Base-by-base conservation (phyloP, 2,329 filamentous ascomycete genomes). In the Epichloe scottii region DNA sequence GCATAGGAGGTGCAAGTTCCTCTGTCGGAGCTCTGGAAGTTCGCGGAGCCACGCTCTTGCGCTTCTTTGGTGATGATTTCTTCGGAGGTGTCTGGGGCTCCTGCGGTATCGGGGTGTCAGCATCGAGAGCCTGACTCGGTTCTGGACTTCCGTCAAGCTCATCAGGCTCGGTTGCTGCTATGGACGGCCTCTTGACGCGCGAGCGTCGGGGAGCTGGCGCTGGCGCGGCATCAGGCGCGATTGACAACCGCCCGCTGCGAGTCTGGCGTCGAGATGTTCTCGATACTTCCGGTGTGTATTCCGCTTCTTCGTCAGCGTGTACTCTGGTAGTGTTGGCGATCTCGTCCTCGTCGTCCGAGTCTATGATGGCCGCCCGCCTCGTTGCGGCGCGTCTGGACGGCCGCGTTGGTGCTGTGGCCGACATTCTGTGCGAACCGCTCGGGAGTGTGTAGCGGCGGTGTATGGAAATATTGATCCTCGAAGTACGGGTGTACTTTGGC, bases 301-400 rank as follows among this genome's bases (percentile, higher is more conserved):
- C 87, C 47, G 90, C 85, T 56, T 87, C 85, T 47, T 71, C 75
- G 3, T 85, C 79, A 30, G 84, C 77, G 15, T 79, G 74, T 53
- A 62, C 65, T 43, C 58, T 65, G 41, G 64, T 71, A 48, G 78
- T 75, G 60, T 79, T 74, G 55, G 76, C 72, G 39, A 75, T 68
- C 50, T 80, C 73, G 56, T 85, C 81, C 51, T 89, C 86, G 53
- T 94, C 88, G 41, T 91, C 88, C 8, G 83, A 89, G 57, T 94
- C 89, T 53, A 90, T 72, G 46, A 94, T 76, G 48, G 85, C 79
- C 59, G 82, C 85, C 60, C 84, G 82, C 62, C 88, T 79, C 49
- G 85, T 67, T 38, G 74, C 72, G 53, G 71, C 66, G 62, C 68
- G 68, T 60, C 69, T 60, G 50, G 67, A 62, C 47, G 67, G 62